Evolutionary conservation across 805 yeast genomes (phyloP).

Genomic region (Cyberlindnera euphorbiiphila): DNA sequence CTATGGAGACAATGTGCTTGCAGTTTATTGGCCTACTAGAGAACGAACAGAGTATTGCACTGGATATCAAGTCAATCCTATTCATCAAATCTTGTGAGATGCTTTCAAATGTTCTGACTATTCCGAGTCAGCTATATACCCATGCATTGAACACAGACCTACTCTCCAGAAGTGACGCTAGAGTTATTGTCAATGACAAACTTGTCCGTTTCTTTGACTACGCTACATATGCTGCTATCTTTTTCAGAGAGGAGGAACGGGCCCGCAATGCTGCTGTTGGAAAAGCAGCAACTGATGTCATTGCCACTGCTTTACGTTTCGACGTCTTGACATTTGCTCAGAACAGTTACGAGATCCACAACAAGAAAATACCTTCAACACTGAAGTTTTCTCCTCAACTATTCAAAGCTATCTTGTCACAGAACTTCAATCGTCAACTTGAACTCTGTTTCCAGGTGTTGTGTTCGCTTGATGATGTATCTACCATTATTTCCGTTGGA

Average conservation of each 20-base stretch:
- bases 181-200: slow-evolving; percentile 41
- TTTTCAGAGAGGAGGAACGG: slow-evolving; percentile 27
- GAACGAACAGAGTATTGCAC: slow-evolving; percentile 30
- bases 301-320: slow-evolving; percentile 40
- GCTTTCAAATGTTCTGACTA: slow-evolving; percentile 10
- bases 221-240: slow-evolving; percentile 29
- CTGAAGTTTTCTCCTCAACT: slow-evolving; percentile 28
- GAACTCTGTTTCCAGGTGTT: slow-evolving; percentile 25
- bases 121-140: slow-evolving; percentile 21
- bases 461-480: slow-evolving; percentile 27
- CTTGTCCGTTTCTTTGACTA: slow-evolving; percentile 31
- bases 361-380: slow-evolving; percentile 30
- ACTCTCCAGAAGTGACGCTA: slow-evolving; percentile 45
- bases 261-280: slow-evolving; percentile 31
- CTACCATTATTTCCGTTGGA: slow-evolving; percentile 26
- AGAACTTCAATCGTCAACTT: slow-evolving; percentile 21
- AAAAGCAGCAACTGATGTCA: slow-evolving; percentile 34
- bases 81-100: slow-evolving; percentile 28
- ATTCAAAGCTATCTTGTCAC: slow-evolving; percentile 29
- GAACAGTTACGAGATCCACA: slow-evolving; percentile 35
- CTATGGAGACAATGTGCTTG: slow-evolving; percentile 48
- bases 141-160: slow-evolving; percentile 34
- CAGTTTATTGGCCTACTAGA: slow-evolving; percentile 41
- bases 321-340: slow-evolving; percentile 44
- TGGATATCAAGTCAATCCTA: slow-evolving; percentile 35